Conservation (phyloP, 1,284 basidiomycete species). For the Neotropicomus parvogracilis region DNA sequence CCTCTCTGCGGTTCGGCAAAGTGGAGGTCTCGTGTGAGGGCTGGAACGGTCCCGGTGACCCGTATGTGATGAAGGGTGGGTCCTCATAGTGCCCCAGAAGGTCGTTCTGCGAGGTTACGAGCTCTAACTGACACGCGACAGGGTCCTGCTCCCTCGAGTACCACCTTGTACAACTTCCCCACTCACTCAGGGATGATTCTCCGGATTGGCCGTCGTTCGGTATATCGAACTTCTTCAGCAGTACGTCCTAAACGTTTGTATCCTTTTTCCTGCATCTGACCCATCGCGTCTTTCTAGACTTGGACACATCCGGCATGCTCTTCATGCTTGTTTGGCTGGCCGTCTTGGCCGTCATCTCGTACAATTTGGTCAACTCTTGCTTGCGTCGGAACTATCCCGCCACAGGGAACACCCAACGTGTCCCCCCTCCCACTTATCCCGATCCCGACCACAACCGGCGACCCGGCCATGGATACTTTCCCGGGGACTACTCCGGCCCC, state of each 20-base stretch:
- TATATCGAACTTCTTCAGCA: constrained; percentile 17
- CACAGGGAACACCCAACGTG: constrained; percentile 23
- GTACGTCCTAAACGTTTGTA: constrained; percentile 18
- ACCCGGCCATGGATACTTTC: constrained; percentile 45
- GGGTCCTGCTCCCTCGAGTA: constrained; percentile 84
- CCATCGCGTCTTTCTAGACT: constrained; percentile 30
- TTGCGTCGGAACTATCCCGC: constrained; percentile 31
- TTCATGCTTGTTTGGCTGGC: constrained; percentile 57
- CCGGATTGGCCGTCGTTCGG: constrained; percentile 15
- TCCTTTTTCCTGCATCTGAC: not conserved
- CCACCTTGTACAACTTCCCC: constrained; percentile 64
- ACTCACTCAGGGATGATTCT: constrained; percentile 38
- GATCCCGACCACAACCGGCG: constrained; percentile 26
- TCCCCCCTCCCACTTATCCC: constrained; percentile 32
- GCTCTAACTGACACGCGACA: constrained; percentile 29
- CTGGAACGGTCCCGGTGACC: constrained; percentile 76
- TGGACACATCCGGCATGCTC: constrained; percentile 41
- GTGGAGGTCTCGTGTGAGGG: constrained; percentile 89
- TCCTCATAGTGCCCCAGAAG: not conserved
- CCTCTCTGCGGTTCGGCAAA: constrained; percentile 73
- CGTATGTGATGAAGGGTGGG: constrained; percentile 79
- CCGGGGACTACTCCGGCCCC: constrained; percentile 47
- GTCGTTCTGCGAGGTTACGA: not conserved
- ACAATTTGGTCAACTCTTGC: constrained; percentile 55
- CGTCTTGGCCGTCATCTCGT: constrained; percentile 53